Conservation (phyloP, 371 early-diverging fungal genomes). For the Apophysomyces variabilis region DNA sequence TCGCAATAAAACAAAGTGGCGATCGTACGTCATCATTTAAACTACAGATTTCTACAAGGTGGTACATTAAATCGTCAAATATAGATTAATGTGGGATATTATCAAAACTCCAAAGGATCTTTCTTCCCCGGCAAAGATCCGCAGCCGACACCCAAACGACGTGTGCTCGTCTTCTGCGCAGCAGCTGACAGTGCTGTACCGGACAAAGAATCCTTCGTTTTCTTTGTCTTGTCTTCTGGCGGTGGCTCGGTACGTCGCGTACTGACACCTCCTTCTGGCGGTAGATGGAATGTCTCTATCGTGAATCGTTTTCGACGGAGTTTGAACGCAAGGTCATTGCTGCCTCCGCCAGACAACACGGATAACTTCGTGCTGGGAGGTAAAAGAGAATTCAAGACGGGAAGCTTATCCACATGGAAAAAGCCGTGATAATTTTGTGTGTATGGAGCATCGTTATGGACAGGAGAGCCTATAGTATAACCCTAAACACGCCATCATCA, state of each 20-base stretch:
- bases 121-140: conserved; percentile 46
- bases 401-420: conserved; percentile 83
- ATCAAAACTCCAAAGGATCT: conserved; percentile 55
- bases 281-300: conserved; percentile 91
- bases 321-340: conserved; percentile 83
- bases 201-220: conserved; percentile 9
- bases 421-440: conserved; percentile 87
- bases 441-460: conserved; percentile 50
- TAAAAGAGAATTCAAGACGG: conserved; percentile 78
- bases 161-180: conserved; percentile 18
- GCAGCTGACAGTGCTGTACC: conserved; percentile 25
- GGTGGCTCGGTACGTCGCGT: conserved; percentile 65
- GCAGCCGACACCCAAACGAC: conserved; percentile 35
- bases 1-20: not conserved
- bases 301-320: conserved; percentile 86
- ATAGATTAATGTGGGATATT: too few relatives aligned
- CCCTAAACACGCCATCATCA: conserved; percentile 7
- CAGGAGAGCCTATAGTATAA: conserved; percentile 44
- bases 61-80: too few relatives aligned
- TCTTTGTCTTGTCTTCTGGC: conserved; percentile 9
- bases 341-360: conserved; percentile 63
- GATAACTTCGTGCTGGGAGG: conserved; percentile 76
- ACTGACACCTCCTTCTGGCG: conserved; percentile 86
- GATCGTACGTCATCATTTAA: not conserved
- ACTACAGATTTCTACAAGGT: too few relatives aligned